A percentile compares a stretch with the other conserved stretches of the same genome.
phyloP scores from a whole-genome alignment of 106 monocot species.

The Triglochin maritima region DNA sequence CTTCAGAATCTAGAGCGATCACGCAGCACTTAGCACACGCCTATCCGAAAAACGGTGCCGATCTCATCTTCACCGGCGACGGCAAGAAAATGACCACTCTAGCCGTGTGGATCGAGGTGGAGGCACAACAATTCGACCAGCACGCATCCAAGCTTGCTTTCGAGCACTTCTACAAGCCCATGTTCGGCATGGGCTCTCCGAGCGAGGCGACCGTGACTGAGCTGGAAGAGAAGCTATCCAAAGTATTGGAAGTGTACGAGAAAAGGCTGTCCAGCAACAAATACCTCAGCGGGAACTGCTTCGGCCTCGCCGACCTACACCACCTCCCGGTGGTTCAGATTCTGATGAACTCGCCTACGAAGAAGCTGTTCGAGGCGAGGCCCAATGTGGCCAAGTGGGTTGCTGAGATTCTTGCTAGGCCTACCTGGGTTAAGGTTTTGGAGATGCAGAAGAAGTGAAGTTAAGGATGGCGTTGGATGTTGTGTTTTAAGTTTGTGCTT shows the following conservation, averaged over 20 bases:
- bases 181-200: constrained; percentile 9
- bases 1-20: constrained; percentile 13
- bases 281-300: constrained; percentile 40
- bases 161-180: constrained; percentile 26
- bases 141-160: constrained; percentile 21
- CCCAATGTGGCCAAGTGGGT: constrained; percentile 18
- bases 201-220: constrained; percentile 16
- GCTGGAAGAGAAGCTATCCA: constrained; percentile 22
- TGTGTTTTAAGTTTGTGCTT: no score
- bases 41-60: constrained; percentile 1
- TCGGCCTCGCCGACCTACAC: constrained; percentile 49
- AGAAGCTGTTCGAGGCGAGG: constrained; percentile 10
- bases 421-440: constrained; percentile 17
- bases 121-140: constrained; percentile 39
- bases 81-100: constrained; percentile 14
- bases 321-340: constrained; percentile 21
- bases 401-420: constrained; percentile 1
- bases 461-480: neutral
- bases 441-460: constrained; percentile 6
- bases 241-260: constrained; percentile 60
- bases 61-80: constrained; percentile 11
- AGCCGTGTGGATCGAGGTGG: constrained; percentile 44
- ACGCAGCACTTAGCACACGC: constrained; percentile 13
- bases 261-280: constrained; percentile 17
- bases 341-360: constrained; percentile 26